phyloP scores from a whole-genome alignment of 225 moss, liverwort and hornwort species.

The Pseudoscleropodium purum region DNA sequence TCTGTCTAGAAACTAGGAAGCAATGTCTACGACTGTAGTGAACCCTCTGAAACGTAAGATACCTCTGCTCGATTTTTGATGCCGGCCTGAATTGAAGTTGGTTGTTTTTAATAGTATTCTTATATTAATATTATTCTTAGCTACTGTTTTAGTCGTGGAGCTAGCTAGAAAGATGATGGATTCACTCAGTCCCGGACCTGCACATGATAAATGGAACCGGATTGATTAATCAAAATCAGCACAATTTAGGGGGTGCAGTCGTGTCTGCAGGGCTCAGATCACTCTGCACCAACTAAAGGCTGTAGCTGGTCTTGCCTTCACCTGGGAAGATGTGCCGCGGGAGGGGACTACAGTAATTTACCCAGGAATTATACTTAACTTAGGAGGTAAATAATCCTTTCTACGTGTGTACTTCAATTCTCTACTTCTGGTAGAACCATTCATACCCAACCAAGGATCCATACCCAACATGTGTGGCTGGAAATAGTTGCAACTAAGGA shows the following conservation, averaged over 20 bases:
- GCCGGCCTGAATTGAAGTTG: background rate
- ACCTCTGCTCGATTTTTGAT: background rate
- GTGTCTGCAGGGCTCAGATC: background rate
- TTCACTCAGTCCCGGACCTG: background rate
- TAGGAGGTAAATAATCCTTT: background rate
- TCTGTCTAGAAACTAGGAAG: background rate
- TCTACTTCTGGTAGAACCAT: no score
- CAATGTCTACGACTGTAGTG: background rate
- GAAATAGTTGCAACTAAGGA: no score
- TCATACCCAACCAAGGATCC: no score
- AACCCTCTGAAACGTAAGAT: no score
- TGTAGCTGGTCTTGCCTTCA: background rate
- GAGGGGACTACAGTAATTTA: background rate
- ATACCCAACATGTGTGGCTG: no score
- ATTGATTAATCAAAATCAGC: background rate
- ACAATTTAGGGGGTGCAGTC: conserved; percentile 5
- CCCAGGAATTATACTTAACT: background rate
- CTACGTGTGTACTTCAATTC: background rate
- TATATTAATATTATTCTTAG: background rate
- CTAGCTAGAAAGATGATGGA: background rate
- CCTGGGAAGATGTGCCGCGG: background rate
- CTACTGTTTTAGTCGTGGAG: background rate
- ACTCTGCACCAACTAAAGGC: background rate
- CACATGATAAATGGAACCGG: background rate
- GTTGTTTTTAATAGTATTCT: background rate